Evolutionary conservation across 495 filamentous ascomycete species (phyloP), one percentile per base, ranked within the genome.

Genomic region (Alectoria sarmentosa): DNA sequence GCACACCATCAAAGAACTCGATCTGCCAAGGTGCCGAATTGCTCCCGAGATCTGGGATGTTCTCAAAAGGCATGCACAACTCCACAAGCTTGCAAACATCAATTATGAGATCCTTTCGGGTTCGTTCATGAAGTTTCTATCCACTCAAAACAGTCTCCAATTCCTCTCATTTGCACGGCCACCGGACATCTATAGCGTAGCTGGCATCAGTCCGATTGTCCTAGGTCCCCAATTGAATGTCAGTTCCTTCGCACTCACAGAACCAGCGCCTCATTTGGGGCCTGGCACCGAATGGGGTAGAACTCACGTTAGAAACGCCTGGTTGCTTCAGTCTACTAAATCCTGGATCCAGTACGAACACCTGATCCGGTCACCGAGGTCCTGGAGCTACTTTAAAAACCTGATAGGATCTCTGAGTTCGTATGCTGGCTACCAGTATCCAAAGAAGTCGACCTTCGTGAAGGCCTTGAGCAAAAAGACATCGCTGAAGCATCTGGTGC

Each of bases 1-100:
- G 32, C 5, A 26, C 1, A n/a, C 26, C n/a, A 28, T 65, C 17
- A 60, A 65, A 19, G 55, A 65, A 44, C 44, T 65, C 15, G 38
- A 56, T 26, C 41, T 65, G 14, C 55, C 55, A n/a, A 36, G 17
- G 15, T 39, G 62, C 26, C 39, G 39, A 19, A 13, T 41, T 1
- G 41, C 38, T 19, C 36, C 30, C 7, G 32, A 26, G 9, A 41
- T 52, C 41, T 65, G 62, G 62, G 17, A 48, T 41, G 57, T 48
- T 32, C 41, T 65, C 8, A 6, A 28, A 39, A n/a, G 28, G 19
- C 9, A 58, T n/a, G 38, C 56, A 37, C 28, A 37, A 39, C 30
- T 58, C 14, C 32, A 28, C 0, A 37, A 28, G 34, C 30, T 58
- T 58, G 56, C 56, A 28, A 15, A 36, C 21, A 39, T 58, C 38